These are phyloP conservation scores for Kingdonia uniflora DNA, from an alignment of 164 flowering plant species.

Conservation along the genomic window DNA sequence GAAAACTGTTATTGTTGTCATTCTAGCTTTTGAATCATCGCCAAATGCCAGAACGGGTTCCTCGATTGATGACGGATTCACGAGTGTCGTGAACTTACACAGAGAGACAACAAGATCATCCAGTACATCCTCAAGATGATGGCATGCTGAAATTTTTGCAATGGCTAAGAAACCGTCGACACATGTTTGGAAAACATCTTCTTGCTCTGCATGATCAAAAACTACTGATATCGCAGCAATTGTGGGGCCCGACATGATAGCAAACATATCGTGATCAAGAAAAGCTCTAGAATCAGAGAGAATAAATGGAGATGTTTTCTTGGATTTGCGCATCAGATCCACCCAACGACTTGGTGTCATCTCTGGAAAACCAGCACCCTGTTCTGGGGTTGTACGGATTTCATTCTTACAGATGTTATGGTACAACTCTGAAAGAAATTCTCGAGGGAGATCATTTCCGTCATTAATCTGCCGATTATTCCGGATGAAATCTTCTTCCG, in stretches of 20 bases:
- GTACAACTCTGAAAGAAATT: slow-evolving; percentile 28
- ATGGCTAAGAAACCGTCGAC: slow-evolving; percentile 33
- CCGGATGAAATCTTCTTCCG: slow-evolving; percentile 39
- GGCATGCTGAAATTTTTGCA: slow-evolving; percentile 35
- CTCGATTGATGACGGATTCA: slow-evolving; percentile 23
- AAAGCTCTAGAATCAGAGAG: slow-evolving; percentile 19
- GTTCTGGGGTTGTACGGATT: slow-evolving; percentile 27
- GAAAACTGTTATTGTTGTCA: slow-evolving; percentile 31
- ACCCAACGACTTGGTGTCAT: slow-evolving; percentile 36
- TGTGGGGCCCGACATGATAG: slow-evolving; percentile 36
- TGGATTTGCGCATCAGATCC: slow-evolving; percentile 26
- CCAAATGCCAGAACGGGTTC: slow-evolving; percentile 28
- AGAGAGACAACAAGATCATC: slow-evolving; percentile 36
- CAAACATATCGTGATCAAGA: slow-evolving; percentile 37
- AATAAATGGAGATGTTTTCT: slow-evolving; percentile 29
- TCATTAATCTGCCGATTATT: slow-evolving; percentile 38
- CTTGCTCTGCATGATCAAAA: slow-evolving; percentile 31
- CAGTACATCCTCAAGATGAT: slow-evolving; percentile 32
- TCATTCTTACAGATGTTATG: slow-evolving; percentile 36
- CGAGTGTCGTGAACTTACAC: slow-evolving; percentile 31
- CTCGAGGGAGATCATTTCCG: slow-evolving; percentile 34
- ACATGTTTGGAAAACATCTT: slow-evolving; percentile 27
- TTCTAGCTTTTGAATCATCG: slow-evolving; percentile 31
- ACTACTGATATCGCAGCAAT: slow-evolving; percentile 38
- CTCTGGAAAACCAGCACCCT: slow-evolving; percentile 24